Evolutionary conservation across 768 basidiomycete genomes (phyloP), one percentile per base, ranked within the genome.

Genomic region (Crucibulum laeve): DNA sequence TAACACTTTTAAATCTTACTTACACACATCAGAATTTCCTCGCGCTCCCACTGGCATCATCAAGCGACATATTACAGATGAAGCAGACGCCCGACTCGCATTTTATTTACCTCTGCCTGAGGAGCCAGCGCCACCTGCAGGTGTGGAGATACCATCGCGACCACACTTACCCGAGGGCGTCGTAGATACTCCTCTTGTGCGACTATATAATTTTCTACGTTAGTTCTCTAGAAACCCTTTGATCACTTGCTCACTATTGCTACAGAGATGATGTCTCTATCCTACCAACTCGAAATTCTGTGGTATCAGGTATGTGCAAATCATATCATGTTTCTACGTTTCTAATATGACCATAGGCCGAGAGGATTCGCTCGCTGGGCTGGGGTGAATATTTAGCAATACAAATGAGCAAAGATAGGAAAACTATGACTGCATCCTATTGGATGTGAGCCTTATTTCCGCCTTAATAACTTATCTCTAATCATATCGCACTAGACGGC

Each of bases 181-280:
- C 22, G 72, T 84, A 13, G 92, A 96, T 55, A 74, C 89, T 21
- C 93, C 94, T 8, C 75, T 97, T 3, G 77, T 92, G 5, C 79
- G 94, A 32, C 56, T 91, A 5, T 93, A 78, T 64, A 95, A 94
- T 53, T 89, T 95, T 52, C 70, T 97, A 25, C 91, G 93, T 95
- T 60, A 56, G 91, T 54, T 3, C n/a, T 38, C 13, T 40, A 26
- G 47, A 24, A 32, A 24, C 13, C 30, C 35, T 13, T n/a, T 10
- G 17, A n/a, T 26, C 7, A 15, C n/a, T 23, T 6, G 43, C 38
- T 38, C 19, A 23, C 26, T 38, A 13, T 22, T 19, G 26, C 36
- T 32, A 19, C 38, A 94, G 91, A 93, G 59, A 86, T 90, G 72
- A 88, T 93, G 79, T 89, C 91, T 1, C 63, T 96, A 46, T 85